These are phyloP conservation scores for Penicillium occitanis DNA, from an alignment of 2,329 filamentous ascomycete species.

Conservation along the genomic window DNA sequence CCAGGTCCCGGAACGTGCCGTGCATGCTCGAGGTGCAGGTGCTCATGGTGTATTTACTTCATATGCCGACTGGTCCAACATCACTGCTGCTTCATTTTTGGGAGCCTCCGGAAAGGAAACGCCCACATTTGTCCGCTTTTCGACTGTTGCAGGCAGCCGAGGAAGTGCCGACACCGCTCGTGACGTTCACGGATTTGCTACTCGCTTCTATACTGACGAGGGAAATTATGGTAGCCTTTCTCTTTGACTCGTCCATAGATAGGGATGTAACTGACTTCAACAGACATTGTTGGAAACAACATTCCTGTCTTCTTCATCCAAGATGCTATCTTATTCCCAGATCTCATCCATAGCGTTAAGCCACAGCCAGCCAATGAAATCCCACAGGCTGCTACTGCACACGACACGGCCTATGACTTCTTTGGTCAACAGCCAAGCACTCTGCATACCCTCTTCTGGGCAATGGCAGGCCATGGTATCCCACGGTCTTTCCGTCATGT, in stretches of 20 bases:
- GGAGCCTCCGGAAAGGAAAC: slow-evolving; percentile 59
- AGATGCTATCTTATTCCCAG: slow-evolving; percentile 43
- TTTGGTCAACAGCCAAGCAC: slow-evolving; percentile 43
- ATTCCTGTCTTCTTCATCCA: slow-evolving; percentile 47
- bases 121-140: slow-evolving; percentile 68
- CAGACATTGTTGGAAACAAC: slow-evolving; percentile 44
- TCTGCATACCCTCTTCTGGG: slow-evolving; percentile 51
- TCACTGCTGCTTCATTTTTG: slow-evolving; percentile 68
- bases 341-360: slow-evolving; percentile 44
- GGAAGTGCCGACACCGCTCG: slow-evolving; percentile 69
- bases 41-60: slow-evolving; percentile 70
- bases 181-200: slow-evolving; percentile 72
- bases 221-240: slow-evolving; percentile 57
- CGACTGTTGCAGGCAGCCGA: slow-evolving; percentile 68
- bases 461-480: slow-evolving; percentile 44
- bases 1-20: slow-evolving; percentile 62
- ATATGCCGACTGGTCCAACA: slow-evolving; percentile 65
- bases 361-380: slow-evolving; percentile 43
- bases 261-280: slow-evolving; percentile 3
- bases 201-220: slow-evolving; percentile 68
- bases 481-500: slow-evolving; percentile 43
- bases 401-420: slow-evolving; percentile 55
- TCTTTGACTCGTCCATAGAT: background rate
- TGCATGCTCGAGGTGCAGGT: slow-evolving; percentile 67
- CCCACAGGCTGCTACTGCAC: slow-evolving; percentile 51